Evolutionary conservation across 192 early-diverging fungal genomes (phyloP), one percentile per base, ranked within the genome.

Genomic region (Chytriomyces sp.): DNA sequence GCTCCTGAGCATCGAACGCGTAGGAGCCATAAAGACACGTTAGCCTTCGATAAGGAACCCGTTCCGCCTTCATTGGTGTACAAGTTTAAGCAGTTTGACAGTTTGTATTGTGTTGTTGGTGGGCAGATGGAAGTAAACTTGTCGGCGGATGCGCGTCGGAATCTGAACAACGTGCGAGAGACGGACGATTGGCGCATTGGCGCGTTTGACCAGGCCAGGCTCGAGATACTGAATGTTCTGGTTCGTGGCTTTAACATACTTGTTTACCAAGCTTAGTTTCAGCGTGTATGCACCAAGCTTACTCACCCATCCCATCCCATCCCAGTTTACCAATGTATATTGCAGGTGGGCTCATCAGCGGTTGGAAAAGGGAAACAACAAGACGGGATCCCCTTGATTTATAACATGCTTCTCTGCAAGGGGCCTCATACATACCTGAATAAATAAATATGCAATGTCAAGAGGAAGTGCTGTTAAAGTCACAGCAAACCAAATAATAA

Each of bases 51-150:
- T 35, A 35, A 35, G 35, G 35, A 11, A 24, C 23, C 62, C 3
- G 62, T 63, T 5, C 62, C 62, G 35, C 11, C 11, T 11, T 20
- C 20, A 2, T 10, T 63, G 20, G 24, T 63, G 10, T 20, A 20
- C 11, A 63, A 63, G 24, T 63, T 26, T 24, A 11, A 63, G 10
- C 62, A 63, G 35, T 63, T 63, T 24, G 20, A 63, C 35, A 11
- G 10, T 11, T 2, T 63, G 62, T 63, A 63, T 6, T 63, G 62
- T 6, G 35, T 26, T 11, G 10, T 35, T 24, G 62, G 62, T 5
- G 62, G 62, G 10, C 62, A 63, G 62, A 63, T 63, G 62, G 62
- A 63, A 63, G 62, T 63, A 5, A 63, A 63, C 23, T 63, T 63
- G 35, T 63, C 62, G 62, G 62, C 23, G 9, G 62, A 63, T 11